Evolutionary conservation across 2,329 filamentous ascomycete species (phyloP).

Genomic region (Xylaria sp.): DNA sequence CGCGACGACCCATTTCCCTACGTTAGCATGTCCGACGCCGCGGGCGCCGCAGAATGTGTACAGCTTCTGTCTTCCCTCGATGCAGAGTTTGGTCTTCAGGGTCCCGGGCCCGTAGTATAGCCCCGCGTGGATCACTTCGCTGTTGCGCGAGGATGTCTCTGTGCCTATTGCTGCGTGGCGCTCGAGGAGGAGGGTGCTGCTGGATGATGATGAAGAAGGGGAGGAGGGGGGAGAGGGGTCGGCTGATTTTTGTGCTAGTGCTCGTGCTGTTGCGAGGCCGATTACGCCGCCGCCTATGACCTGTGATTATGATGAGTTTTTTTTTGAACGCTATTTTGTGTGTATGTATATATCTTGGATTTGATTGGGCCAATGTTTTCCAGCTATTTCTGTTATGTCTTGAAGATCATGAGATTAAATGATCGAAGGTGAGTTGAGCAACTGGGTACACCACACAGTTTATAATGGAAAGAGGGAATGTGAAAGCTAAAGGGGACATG

Average conservation of each 20-base stretch:
- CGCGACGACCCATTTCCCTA: constrained; percentile 94
- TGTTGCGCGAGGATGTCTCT: constrained; percentile 89
- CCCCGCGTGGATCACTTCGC: constrained; percentile 95
- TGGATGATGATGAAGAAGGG: constrained; percentile 48
- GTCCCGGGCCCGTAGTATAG: constrained; percentile 81
- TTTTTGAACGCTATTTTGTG: background rate
- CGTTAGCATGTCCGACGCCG: constrained; percentile 72
- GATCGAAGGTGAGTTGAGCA: too few species aligned
- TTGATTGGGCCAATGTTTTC: too few species aligned
- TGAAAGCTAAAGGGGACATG: too few species aligned
- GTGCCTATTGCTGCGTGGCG: constrained; percentile 76
- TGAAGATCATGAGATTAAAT: too few species aligned
- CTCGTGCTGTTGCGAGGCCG: constrained; percentile 78
- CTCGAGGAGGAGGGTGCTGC: constrained; percentile 78
- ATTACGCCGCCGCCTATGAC: constrained; percentile 70
- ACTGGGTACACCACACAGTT: too few species aligned
- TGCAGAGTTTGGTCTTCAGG: constrained; percentile 84
- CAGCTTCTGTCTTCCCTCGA: constrained; percentile 75
- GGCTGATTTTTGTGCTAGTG: constrained; percentile 59
- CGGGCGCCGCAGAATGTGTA: constrained; percentile 77
- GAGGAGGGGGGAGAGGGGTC: too few species aligned
- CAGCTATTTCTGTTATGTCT: too few species aligned
- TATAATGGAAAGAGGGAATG: too few species aligned
- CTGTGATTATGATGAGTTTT: constrained; percentile 38
- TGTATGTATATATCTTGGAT: too few species aligned